Base-by-base conservation (phyloP, 495 filamentous ascomycete genomes). In the Pyrenula massariospora region DNA sequence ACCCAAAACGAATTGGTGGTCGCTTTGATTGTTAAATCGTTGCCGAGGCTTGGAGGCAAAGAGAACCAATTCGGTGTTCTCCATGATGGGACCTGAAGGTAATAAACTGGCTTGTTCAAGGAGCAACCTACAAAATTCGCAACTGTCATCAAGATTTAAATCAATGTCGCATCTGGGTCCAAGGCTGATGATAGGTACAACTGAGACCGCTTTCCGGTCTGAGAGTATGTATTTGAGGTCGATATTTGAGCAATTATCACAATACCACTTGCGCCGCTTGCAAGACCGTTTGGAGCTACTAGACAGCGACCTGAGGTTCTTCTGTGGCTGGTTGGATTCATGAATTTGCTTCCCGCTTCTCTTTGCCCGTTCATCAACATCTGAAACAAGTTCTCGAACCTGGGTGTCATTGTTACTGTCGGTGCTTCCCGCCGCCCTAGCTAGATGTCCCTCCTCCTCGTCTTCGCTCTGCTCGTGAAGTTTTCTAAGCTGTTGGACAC, bases 381-480 rank as follows among this genome's bases (percentile, higher is more conserved):
- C n/a, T n/a, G n/a, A n/a, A n/a, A n/a, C n/a, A n/a, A n/a, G n/a
- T n/a, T n/a, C n/a, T n/a, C n/a, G n/a, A n/a, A n/a, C n/a, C n/a
- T n/a, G n/a, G n/a, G 31, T 15, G 31, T 5, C 48, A 54, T 54
- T 20, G 2, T 59, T 31, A 19, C 36, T 24, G 42, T 54, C 3
- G 88, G 88, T 3, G 88, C 88, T 2, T 78, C 84, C 60, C 77
- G 88, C 60, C 81, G 93, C 24, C 73, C 95, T 59, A 79, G 95
- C 54, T 93, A 88, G 22, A 90, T 88, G 19, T 76, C 77, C 22
- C 73, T 95, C 56, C 77, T 97, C 49, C 70, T 98, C 25, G 76
- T 96, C 22, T 80, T 97, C 42, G 91, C 97, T 48, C 93, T 96
- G 62, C 72, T 95, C 59, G 83, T 84, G 22, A 96, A 93, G 2